Percentiles rank a stretch among this genome's conserved stretches.
phyloP scores from a whole-genome alignment of 306 rosid species.

The Ammopiptanthus mongolicus region DNA sequence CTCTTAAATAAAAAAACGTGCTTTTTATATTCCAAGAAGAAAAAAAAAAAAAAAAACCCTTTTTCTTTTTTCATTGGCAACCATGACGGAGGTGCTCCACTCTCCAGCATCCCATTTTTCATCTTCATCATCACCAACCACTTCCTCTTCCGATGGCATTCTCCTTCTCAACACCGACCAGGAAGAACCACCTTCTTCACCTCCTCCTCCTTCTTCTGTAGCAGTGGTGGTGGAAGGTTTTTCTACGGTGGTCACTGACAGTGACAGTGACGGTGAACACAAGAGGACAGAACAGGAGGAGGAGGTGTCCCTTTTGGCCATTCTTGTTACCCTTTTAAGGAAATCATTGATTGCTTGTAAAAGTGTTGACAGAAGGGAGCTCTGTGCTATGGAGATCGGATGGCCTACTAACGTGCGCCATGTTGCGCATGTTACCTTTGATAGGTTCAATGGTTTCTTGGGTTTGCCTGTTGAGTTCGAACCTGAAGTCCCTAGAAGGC shows the following conservation, averaged over 20 bases:
- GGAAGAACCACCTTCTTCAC: too few relatives aligned
- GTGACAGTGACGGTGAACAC: background rate
- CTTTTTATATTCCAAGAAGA: conserved; percentile 21
- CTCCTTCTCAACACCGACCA: too few relatives aligned
- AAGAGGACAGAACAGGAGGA: conserved; percentile 33
- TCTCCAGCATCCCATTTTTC: conserved; percentile 42
- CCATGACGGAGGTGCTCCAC: conserved; percentile 66
- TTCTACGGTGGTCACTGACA: conserved; percentile 15
- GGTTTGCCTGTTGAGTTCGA: conserved; percentile 94
- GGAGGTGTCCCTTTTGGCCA: conserved; percentile 58
- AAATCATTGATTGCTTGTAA: conserved; percentile 50
- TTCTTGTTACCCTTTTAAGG: conserved; percentile 53
- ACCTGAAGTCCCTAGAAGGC: conserved; percentile 75
- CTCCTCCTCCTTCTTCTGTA: conserved; percentile 21
- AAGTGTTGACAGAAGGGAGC: conserved; percentile 38
- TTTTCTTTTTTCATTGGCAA: conserved; percentile 31
- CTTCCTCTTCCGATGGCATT: conserved; percentile 18
- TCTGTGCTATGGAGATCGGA: conserved; percentile 71
- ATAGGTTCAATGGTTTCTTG: conserved; percentile 88
- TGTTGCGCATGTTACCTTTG: conserved; percentile 93
- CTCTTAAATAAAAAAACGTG: background rate
- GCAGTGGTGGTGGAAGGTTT: conserved; percentile 23
- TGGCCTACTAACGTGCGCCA: conserved; percentile 84
- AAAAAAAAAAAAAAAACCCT: background rate
- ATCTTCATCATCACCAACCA: conserved; percentile 33